Evolutionary conservation across 345 rosid genomes (phyloP), one percentile per base, ranked within the genome.

Genomic region (Passiflora organensis): DNA sequence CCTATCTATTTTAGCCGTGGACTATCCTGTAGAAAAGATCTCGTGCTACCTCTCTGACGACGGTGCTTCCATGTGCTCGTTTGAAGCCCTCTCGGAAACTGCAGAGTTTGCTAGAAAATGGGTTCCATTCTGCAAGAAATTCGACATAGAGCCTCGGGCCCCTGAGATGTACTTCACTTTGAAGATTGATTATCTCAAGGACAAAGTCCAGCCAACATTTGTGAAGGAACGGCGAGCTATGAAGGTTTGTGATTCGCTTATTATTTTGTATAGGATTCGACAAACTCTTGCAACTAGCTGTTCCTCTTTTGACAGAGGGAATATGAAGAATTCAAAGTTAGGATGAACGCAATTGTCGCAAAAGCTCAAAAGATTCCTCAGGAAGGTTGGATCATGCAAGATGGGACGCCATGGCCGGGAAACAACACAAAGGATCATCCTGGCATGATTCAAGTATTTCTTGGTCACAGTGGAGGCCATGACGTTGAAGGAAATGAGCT

Each of bases 401-500:
- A 94, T 74, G 99, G 97, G 47, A 89, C 97, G 11, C 96, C 94
- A 48, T 94, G 97, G 99, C 97, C 97, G 13, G 99, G 97, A 63
- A 94, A 94, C 84, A 94, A 94, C 64, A 94, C 97, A 16, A 89
- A 72, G 73, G 97, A 94, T 72, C 96, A 87, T 15, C 99, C 97
- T 6, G 97, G 99, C 32, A 89, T 94, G 99, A 94, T 89, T 75
- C 73, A 69, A 53, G 69, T 58, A 48, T 69, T 69, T 53, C 73
- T 69, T 19, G 69, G 73, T 23, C 73, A 69, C 12, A 69, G 64
- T 48, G 73, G 73, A 48, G 69, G 73, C 15, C 61, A 48, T 47
- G 73, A 69, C 41, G 63, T 58, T 5, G 73, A 69, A 63, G 73
- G 73, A 23, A 69, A 69, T 41, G 73, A 69, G 42, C 69, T 69